A percentile compares a stretch with the other conserved stretches of the same genome.
phyloP scores from a whole-genome alignment of 495 filamentous ascomycete genomes.

The Aspergillus haitiensis region DNA sequence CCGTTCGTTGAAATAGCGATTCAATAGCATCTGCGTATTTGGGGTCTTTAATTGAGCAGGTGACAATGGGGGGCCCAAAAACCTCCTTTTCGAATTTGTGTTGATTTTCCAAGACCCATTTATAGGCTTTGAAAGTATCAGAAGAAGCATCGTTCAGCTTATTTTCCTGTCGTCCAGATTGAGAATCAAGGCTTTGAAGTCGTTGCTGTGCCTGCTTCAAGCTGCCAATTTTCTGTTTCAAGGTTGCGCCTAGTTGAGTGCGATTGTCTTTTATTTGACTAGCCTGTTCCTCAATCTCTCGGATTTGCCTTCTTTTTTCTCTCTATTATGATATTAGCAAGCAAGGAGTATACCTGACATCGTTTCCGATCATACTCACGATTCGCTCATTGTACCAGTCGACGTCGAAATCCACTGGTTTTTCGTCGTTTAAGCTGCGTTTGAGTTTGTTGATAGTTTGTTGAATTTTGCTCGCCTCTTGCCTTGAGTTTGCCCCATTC shows the following conservation, averaged over 20 bases:
- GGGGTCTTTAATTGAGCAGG: constrained; percentile 76
- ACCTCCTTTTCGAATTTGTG: constrained; percentile 74
- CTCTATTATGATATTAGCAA: constrained; percentile 35
- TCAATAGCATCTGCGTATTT: constrained; percentile 75
- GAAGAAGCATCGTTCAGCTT: constrained; percentile 56
- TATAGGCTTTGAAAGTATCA: constrained; percentile 70
- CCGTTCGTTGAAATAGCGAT: constrained; percentile 58
- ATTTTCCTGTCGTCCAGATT: constrained; percentile 69
- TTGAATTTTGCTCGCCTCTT: constrained; percentile 47
- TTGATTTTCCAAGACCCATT: constrained; percentile 74
- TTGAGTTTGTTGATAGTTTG: constrained; percentile 46
- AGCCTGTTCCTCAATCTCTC: constrained; percentile 34
- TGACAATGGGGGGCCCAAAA: constrained; percentile 80
- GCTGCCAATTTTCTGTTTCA: constrained; percentile 27
- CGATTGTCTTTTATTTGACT: constrained; percentile 32
- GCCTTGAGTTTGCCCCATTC: constrained; percentile 47
- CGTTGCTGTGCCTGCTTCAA: constrained; percentile 47
- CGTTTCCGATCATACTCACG: constrained; percentile 31
- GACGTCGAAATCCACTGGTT: constrained; percentile 54
- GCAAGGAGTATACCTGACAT: not conserved
- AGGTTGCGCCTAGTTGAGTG: constrained; percentile 28
- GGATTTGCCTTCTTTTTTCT: constrained; percentile 36
- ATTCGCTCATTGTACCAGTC: constrained; percentile 53
- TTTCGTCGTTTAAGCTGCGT: constrained; percentile 49
- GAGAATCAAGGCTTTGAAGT: constrained; percentile 65